These are phyloP conservation scores for Ophiostoma tasmaniense DNA, from an alignment of 2,329 filamentous ascomycete genomes.

Conservation along the genomic window DNA sequence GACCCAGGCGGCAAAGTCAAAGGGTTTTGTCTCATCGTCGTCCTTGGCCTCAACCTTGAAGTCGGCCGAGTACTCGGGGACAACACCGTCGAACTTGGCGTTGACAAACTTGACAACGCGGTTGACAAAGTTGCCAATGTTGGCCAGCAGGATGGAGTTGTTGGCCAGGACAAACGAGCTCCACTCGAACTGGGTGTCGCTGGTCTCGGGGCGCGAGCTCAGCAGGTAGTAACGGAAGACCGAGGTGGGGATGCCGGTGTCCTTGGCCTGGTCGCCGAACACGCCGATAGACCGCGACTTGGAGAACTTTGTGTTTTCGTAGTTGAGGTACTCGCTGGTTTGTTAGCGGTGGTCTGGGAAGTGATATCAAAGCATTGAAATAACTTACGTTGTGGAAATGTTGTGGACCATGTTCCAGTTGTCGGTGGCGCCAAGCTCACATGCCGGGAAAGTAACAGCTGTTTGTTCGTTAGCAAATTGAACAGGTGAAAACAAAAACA, in stretches of 20 bases:
- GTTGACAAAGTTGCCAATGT: slow-evolving; percentile 67
- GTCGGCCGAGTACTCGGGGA: slow-evolving; percentile 55
- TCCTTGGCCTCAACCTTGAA: slow-evolving; percentile 25
- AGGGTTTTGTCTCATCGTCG: slow-evolving; percentile 31
- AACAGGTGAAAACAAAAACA: neutral
- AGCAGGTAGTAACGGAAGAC: slow-evolving; percentile 94
- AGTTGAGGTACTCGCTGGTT: slow-evolving; percentile 66
- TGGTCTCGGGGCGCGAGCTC: slow-evolving; percentile 73
- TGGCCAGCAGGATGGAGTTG: slow-evolving; percentile 79
- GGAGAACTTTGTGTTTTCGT: slow-evolving; percentile 84
- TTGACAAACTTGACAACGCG: slow-evolving; percentile 68
- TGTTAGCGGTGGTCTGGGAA: neutral
- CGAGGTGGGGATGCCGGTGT: slow-evolving; percentile 74
- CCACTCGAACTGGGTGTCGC: slow-evolving; percentile 56
- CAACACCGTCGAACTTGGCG: slow-evolving; percentile 61
- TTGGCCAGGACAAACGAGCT: slow-evolving; percentile 68
- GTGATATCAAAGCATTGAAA: too few species aligned
- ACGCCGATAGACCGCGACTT: slow-evolving; percentile 86
- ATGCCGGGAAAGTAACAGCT: slow-evolving; percentile 79
- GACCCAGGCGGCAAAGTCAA: slow-evolving; percentile 45
- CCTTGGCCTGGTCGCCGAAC: slow-evolving; percentile 80
- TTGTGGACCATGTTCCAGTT: slow-evolving; percentile 87
- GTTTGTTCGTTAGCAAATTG: neutral
- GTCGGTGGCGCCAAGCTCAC: slow-evolving; percentile 73
- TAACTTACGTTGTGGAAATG: slow-evolving; percentile 60